phyloP scores from a whole-genome alignment of 371 early-diverging fungal genomes.

The Mucor ambiguus region DNA sequence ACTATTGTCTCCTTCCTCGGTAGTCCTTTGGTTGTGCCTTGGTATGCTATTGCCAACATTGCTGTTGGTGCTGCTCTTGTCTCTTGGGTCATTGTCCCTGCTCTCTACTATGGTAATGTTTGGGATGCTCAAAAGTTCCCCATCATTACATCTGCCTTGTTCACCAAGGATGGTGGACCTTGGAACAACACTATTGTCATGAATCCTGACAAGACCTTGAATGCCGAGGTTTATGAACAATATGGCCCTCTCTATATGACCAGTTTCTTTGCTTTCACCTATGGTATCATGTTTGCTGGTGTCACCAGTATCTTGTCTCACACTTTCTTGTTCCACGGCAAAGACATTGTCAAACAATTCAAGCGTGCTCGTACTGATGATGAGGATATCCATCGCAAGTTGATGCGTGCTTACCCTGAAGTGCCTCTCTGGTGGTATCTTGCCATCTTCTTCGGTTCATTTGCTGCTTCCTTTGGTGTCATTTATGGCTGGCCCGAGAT shows the following conservation, averaged over 20 bases:
- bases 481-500: slow-evolving; percentile 58
- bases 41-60: slow-evolving; percentile 72
- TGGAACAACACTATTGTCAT: slow-evolving; percentile 61
- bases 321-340: slow-evolving; percentile 63
- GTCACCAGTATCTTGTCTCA: slow-evolving; percentile 68
- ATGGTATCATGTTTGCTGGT: slow-evolving; percentile 69
- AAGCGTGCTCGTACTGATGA: slow-evolving; percentile 51
- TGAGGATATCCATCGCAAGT: slow-evolving; percentile 68
- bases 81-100: slow-evolving; percentile 77
- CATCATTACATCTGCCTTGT: slow-evolving; percentile 48
- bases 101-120: slow-evolving; percentile 68
- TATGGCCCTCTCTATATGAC: slow-evolving; percentile 75
- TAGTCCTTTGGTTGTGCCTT: slow-evolving; percentile 73
- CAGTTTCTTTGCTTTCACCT: slow-evolving; percentile 59
- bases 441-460: slow-evolving; percentile 46
- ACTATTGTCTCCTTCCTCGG: slow-evolving; percentile 64
- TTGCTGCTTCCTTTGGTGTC: slow-evolving; percentile 54
- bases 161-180: slow-evolving; percentile 48
- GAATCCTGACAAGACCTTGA: slow-evolving; percentile 57
- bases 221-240: slow-evolving; percentile 63
- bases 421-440: slow-evolving; percentile 78
- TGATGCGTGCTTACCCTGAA: slow-evolving; percentile 77
- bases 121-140: slow-evolving; percentile 72
- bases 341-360: slow-evolving; percentile 62
- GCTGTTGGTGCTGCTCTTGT: slow-evolving; percentile 69